These are phyloP conservation scores for Wickerhamomyces hampshirensis DNA, from an alignment of 805 yeast genomes.

Conservation along the genomic window DNA sequence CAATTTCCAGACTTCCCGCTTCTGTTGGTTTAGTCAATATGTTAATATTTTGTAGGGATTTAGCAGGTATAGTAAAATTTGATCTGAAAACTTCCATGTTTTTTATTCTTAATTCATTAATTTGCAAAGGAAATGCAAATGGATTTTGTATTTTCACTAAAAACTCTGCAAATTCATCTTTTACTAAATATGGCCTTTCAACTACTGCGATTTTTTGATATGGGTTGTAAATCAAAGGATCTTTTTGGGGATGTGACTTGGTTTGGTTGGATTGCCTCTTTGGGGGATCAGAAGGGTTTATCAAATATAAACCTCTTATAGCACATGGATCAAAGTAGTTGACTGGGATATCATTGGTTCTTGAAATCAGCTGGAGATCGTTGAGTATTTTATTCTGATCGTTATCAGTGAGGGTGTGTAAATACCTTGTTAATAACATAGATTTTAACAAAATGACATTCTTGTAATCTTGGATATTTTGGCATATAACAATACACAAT, in stretches of 20 bases:
- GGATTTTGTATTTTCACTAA: conserved; percentile 69
- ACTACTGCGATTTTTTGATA: conserved; percentile 24
- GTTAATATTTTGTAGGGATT: conserved; percentile 32
- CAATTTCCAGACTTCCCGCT: conserved; percentile 44
- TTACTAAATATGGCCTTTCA: conserved; percentile 37
- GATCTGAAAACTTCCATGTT: conserved; percentile 26
- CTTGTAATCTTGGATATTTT: conserved; percentile 41
- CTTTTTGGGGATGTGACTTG: conserved; percentile 18
- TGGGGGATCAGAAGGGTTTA: conserved; percentile 24
- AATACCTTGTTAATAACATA: conserved; percentile 50
- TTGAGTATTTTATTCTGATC: conserved; percentile 48
- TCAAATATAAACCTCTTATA: conserved; percentile 44
- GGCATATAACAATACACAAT: conserved; percentile 48
- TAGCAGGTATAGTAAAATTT: conserved; percentile 34
- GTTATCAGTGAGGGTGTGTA: conserved; percentile 45
- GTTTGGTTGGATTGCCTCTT: conserved; percentile 13
- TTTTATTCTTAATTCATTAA: conserved; percentile 42
- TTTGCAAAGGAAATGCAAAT: conserved; percentile 64
- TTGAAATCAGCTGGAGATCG: conserved; percentile 28
- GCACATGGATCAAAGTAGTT: conserved; percentile 74
- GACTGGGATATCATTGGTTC: conserved; percentile 22
- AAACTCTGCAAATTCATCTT: conserved; percentile 61
- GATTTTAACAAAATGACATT: conserved; percentile 45
- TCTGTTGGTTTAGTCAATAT: conserved; percentile 44
- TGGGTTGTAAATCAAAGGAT: conserved; percentile 57